These are phyloP conservation scores for Chrysopogon serrulatus DNA, from an alignment of 176 grass and related monocot genomes.

Conservation along the genomic window DNA sequence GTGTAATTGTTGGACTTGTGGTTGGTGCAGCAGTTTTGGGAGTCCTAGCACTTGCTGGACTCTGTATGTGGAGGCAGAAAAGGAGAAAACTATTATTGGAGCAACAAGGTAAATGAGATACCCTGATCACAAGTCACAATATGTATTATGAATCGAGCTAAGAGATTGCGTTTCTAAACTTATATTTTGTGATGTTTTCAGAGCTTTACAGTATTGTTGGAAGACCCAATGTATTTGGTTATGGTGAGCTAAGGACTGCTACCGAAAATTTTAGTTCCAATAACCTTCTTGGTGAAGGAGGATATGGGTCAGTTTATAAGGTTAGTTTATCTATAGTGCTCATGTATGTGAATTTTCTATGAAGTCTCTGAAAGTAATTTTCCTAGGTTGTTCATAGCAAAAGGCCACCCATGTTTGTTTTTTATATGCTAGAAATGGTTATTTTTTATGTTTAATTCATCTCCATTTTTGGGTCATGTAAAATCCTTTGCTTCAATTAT, in stretches of 20 bases:
- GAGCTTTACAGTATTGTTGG: conserved; percentile 56
- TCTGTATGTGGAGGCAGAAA: conserved; percentile 48
- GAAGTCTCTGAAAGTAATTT: neutral
- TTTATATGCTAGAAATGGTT: neutral
- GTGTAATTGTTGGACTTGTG: conserved; percentile 48
- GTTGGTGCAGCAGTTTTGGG: conserved; percentile 48
- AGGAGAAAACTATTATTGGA: conserved; percentile 41
- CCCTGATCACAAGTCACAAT: neutral
- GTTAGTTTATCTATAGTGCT: conserved; percentile 24
- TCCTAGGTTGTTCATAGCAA: neutral
- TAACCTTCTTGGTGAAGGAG: conserved; percentile 85
- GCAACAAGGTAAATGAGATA: conserved; percentile 32
- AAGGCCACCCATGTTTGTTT: neutral
- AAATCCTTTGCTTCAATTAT: neutral
- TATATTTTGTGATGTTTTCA: conserved; percentile 35
- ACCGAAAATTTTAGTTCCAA: conserved; percentile 65
- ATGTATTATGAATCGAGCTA: neutral
- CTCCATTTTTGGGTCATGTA: neutral
- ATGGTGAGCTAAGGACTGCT: conserved; percentile 62
- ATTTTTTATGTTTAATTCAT: neutral
- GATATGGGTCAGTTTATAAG: conserved; percentile 84
- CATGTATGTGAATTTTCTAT: neutral
- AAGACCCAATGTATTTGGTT: conserved; percentile 58
- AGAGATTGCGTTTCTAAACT: neutral
- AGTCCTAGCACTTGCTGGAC: conserved; percentile 30